Evolutionary conservation across 352 stramenopile genomes (phyloP).

Genomic region (Pythium grandisporangium): DNA sequence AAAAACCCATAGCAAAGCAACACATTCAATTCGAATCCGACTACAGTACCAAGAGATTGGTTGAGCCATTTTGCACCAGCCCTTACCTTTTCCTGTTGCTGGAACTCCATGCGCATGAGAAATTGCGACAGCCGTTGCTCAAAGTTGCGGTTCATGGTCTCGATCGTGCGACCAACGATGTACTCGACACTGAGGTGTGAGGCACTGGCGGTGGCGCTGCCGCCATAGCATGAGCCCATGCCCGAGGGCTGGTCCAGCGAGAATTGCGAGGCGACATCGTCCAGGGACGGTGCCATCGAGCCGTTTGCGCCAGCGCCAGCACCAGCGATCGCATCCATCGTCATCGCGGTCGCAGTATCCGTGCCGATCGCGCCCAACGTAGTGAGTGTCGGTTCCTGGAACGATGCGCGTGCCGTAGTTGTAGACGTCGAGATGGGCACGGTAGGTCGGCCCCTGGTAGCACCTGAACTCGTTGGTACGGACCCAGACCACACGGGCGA

Average conservation of each 20-base stretch:
- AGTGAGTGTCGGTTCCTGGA: not conserved
- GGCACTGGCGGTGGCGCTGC: too few relatives aligned
- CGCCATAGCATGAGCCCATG: not conserved
- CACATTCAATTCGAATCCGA: too few relatives aligned
- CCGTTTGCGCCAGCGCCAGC: not conserved
- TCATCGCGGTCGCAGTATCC: not conserved
- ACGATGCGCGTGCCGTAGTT: too few relatives aligned
- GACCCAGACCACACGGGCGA: not conserved
- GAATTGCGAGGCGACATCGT: constrained; percentile 17
- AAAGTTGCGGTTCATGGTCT: constrained; percentile 62
- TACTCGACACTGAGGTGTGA: constrained; percentile 36
- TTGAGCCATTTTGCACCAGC: not conserved
- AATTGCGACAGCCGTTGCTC: constrained; percentile 47
- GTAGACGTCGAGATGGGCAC: not conserved
- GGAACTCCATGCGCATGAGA: constrained; percentile 40
- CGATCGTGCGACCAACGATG: constrained; percentile 54
- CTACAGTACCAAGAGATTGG: too few relatives aligned
- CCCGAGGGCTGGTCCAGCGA: constrained; percentile 10
- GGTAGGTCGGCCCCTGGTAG: too few relatives aligned
- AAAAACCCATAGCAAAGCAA: too few relatives aligned
- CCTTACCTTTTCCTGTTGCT: constrained; percentile 45
- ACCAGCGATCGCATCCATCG: not conserved
- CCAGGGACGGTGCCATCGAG: constrained; percentile 7
- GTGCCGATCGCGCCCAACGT: not conserved
- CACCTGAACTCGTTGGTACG: not conserved